These are phyloP conservation scores for Tuber magnatum DNA, from an alignment of 495 filamentous ascomycete species.

Conservation along the genomic window DNA sequence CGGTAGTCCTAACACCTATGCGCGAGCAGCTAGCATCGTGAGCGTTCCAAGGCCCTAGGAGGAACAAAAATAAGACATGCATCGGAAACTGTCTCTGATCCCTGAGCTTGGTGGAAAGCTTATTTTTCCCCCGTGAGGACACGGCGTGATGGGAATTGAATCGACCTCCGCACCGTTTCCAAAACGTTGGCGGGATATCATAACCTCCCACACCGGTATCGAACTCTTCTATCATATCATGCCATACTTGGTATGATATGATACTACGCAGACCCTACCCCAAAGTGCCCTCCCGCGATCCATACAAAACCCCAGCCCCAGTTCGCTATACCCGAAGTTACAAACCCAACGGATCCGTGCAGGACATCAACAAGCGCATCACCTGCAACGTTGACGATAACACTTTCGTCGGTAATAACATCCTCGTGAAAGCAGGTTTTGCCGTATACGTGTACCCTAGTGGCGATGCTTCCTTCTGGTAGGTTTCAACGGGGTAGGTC, in stretches of 20 bases:
- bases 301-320: conserved; percentile 43
- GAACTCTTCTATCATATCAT: too few species aligned
- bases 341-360: conserved; percentile 52
- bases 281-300: too few species aligned
- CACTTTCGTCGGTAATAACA: conserved; percentile 48
- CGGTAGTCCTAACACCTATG: neutral
- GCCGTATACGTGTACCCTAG: too few species aligned
- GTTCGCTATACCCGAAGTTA: conserved; percentile 48
- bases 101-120: neutral
- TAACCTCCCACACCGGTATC: too few species aligned
- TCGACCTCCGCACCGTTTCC: neutral
- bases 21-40: neutral
- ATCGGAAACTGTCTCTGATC: neutral
- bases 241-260: too few species aligned
- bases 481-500: conserved; percentile 66
- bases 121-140: neutral
- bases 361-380: conserved; percentile 51
- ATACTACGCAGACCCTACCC: too few species aligned
- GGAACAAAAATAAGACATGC: neutral
- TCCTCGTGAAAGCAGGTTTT: conserved; percentile 48
- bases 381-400: conserved; percentile 60
- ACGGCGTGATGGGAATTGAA: neutral
- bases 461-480: too few species aligned
- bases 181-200: neutral
- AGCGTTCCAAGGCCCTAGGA: neutral